These are phyloP conservation scores for Corylus heterophylla DNA, from an alignment of 306 rosid genomes.

Conservation along the genomic window DNA sequence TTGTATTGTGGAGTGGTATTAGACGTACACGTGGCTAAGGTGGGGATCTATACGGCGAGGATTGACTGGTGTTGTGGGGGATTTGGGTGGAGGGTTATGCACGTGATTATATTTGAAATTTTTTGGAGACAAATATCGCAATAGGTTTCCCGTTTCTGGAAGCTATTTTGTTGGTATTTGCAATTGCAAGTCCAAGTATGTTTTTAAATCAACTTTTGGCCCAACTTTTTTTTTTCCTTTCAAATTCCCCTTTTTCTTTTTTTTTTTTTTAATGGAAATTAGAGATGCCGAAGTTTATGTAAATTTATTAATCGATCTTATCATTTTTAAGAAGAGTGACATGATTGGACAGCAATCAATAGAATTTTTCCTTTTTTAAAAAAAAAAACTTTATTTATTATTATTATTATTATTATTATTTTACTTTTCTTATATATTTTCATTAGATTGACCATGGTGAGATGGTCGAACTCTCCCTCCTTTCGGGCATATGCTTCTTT, in stretches of 20 bases:
- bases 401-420: too few species aligned
- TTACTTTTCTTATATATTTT: too few species aligned
- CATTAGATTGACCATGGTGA: too few species aligned
- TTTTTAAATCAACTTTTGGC: neutral
- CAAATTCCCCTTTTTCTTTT: neutral
- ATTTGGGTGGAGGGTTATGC: conserved; percentile 3
- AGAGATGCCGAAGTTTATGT: too few species aligned
- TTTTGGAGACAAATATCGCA: conserved; percentile 6
- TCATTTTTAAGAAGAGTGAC: too few species aligned
- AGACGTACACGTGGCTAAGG: conserved; percentile 24
- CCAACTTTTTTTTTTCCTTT: neutral
- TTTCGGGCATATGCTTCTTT: too few species aligned
- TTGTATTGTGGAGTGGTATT: neutral
- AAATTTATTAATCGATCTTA: too few species aligned
- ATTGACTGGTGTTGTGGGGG: neutral
- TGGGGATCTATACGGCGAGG: neutral
- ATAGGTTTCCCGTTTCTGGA: neutral
- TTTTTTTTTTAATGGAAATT: too few species aligned
- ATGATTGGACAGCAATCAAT: too few species aligned
- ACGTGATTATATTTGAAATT: conserved; percentile 56
- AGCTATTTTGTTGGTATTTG: conserved; percentile 1
- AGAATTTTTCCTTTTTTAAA: too few species aligned
- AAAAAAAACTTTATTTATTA: too few species aligned
- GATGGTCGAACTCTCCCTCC: too few species aligned
- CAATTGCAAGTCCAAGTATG: neutral